Conservation (phyloP, 805 yeast genomes). For the Wickerhamomyces chaumierensis region DNA sequence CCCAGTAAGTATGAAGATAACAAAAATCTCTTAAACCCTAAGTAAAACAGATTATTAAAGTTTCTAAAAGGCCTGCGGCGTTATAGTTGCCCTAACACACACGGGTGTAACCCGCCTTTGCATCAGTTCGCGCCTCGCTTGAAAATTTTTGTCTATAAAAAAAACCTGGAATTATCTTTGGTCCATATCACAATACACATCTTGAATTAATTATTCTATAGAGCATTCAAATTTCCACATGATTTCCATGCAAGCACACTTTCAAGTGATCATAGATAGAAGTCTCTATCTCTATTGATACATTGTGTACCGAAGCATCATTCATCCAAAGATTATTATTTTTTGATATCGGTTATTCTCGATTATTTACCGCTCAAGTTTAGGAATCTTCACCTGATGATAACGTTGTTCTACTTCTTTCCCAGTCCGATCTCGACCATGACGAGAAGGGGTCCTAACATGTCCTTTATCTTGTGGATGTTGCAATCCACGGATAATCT, state of each 20-base stretch:
- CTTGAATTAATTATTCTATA: not conserved
- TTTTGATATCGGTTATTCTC: too few species aligned
- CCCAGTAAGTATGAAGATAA: too few species aligned
- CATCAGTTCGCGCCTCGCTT: not conserved
- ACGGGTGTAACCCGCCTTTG: not conserved
- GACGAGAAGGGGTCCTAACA: constrained; percentile 63
- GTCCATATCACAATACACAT: not conserved
- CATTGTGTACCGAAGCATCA: too few species aligned
- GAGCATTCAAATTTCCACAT: too few species aligned
- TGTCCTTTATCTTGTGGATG: constrained; percentile 19
- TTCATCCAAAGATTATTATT: too few species aligned
- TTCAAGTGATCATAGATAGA: not conserved
- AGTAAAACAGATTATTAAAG: too few species aligned
- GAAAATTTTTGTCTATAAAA: not conserved
- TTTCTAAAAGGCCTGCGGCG: too few species aligned
- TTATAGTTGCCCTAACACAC: too few species aligned
- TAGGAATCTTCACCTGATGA: constrained; percentile 23
- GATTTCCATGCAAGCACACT: too few species aligned
- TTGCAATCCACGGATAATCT: constrained; percentile 23
- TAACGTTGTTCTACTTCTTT: constrained; percentile 62
- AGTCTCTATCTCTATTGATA: not conserved
- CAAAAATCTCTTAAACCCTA: not conserved
- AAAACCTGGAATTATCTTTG: constrained; percentile 1
- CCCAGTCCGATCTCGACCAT: constrained; percentile 88
- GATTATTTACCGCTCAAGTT: not conserved